Conservation (phyloP, 2,329 filamentous ascomycete species). For the Coleophoma cylindrospora region DNA sequence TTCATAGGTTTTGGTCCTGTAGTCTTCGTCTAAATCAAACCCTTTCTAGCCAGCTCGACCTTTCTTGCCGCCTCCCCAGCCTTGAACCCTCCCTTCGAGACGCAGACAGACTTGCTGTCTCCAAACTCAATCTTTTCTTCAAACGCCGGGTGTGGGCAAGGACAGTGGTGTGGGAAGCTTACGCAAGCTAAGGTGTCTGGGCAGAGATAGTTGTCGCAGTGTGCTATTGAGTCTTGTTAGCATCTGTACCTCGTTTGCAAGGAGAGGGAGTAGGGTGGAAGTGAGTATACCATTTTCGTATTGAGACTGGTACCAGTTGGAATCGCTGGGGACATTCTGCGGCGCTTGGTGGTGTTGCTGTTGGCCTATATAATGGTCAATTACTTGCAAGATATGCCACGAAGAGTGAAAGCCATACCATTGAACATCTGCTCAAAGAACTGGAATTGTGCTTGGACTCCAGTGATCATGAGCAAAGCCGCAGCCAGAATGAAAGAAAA, state of each 20-base stretch:
- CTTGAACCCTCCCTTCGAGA: constrained; percentile 71
- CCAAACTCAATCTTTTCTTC: constrained; percentile 75
- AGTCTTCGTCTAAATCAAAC: constrained; percentile 50
- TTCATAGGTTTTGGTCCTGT: no score
- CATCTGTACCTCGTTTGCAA: background rate
- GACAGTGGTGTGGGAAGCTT: constrained; percentile 94
- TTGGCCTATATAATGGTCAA: constrained; percentile 5
- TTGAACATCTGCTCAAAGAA: constrained; percentile 99
- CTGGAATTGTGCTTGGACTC: constrained; percentile 75
- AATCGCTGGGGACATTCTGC: constrained; percentile 82
- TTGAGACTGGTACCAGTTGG: constrained; percentile 68
- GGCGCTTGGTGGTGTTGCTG: constrained; percentile 48
- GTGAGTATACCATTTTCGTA: constrained; percentile 57
- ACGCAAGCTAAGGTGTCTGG: constrained; percentile 94
- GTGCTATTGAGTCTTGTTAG: constrained; percentile 44
- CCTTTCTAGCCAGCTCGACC: constrained; percentile 76
- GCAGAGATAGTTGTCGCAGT: constrained; percentile 90
- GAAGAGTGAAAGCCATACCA: constrained; percentile 43
- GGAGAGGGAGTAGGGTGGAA: background rate
- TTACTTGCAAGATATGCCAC: constrained; percentile 65
- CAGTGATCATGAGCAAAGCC: constrained; percentile 54
- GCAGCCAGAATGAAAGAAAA: constrained; percentile 30
- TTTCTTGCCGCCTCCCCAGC: constrained; percentile 68
- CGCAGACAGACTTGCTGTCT: constrained; percentile 68
- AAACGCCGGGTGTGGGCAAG: constrained; percentile 73